Evolutionary conservation across 1,284 basidiomycete genomes (phyloP), one percentile per base, ranked within the genome.

Genomic region (Naganishia sp.): DNA sequence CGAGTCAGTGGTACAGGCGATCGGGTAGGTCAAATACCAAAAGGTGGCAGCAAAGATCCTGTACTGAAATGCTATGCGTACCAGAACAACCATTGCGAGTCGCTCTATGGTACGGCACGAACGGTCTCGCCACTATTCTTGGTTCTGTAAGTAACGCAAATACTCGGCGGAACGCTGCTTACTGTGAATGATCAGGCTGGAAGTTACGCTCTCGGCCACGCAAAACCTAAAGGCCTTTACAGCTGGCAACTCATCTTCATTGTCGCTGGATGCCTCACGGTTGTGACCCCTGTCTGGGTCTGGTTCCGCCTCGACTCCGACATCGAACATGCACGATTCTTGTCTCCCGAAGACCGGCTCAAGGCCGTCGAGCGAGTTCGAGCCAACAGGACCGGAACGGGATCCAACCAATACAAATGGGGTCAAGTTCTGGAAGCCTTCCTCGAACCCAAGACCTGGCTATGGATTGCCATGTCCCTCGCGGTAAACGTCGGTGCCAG

Each of bases 161-260:
- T 13, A 11, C 50, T 6, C 23, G 50, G 23, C 6, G 50, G 25
- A 16, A 25, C n/a, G 25, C 15, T 25, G 15, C 23, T 28, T 6
- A 33, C 21, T 11, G 18, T 16, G 73, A n/a, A n/a, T 39, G 9
- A 25, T 25, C 5, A 55, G 53, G 55, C 57, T 11, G 57, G 57
- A 39, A 61, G 57, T 52, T 79, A 70, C 59, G 77, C 72, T 45
- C 70, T 79, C 21, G 75, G 75, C 44, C 77, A 77, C 71, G 70
- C 79, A 68, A 71, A 73, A 36, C 69, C 69, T 25, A 49, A 68
- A 16, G 63, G 66, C 55, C 70, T 81, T 21, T 68, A 74, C 55
- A 65, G 72, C 28, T 81, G 79, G 73, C 78, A 81, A 65, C 69
- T 78, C 42, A 72, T 81, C 65, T 81, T 79, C 74, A 72, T 81